Evolutionary conservation across 768 basidiomycete genomes (phyloP).

Genomic region (Naganishia antarctica): DNA sequence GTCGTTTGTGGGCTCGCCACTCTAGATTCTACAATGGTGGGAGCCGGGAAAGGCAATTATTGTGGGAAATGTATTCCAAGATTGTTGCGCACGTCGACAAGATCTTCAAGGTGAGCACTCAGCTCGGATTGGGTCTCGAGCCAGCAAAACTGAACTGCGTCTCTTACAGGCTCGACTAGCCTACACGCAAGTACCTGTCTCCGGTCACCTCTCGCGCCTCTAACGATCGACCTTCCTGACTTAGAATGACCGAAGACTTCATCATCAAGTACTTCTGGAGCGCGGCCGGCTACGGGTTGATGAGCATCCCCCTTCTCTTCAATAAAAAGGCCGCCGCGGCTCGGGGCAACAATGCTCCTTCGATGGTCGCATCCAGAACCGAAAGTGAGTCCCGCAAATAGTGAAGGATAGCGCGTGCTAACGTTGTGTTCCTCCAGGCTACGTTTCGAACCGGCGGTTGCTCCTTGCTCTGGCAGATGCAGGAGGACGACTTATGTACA

Average conservation of each 20-base stretch:
- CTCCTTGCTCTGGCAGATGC: constrained; percentile 93
- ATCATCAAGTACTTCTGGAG: constrained; percentile 96
- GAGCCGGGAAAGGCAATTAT: constrained; percentile 70
- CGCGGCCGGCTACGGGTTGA: constrained; percentile 82
- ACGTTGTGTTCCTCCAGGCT: constrained; percentile 53
- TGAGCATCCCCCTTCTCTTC: constrained; percentile 81
- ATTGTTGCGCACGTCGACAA: constrained; percentile 84
- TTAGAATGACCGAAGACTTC: constrained; percentile 91
- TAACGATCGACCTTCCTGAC: constrained; percentile 48
- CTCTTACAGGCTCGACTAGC: constrained; percentile 5
- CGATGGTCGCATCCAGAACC: constrained; percentile 41
- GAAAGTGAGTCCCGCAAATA: constrained; percentile 35
- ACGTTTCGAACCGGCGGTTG: constrained; percentile 87
- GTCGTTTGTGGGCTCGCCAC: too few species aligned
- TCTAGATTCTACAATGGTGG: constrained; percentile 87
- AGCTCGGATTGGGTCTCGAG: not conserved
- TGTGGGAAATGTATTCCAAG: constrained; percentile 68
- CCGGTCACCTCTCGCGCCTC: not conserved
- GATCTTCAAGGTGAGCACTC: constrained; percentile 68
- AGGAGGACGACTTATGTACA: constrained; percentile 91
- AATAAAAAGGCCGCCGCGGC: constrained; percentile 38
- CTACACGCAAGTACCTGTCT: constrained; percentile 6
- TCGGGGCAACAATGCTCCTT: not conserved
- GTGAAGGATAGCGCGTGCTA: not conserved
- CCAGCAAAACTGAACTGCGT: too few species aligned